Evolutionary conservation across 2,329 filamentous ascomycete species (phyloP).

Genomic region (Colletotrichum magnum): DNA sequence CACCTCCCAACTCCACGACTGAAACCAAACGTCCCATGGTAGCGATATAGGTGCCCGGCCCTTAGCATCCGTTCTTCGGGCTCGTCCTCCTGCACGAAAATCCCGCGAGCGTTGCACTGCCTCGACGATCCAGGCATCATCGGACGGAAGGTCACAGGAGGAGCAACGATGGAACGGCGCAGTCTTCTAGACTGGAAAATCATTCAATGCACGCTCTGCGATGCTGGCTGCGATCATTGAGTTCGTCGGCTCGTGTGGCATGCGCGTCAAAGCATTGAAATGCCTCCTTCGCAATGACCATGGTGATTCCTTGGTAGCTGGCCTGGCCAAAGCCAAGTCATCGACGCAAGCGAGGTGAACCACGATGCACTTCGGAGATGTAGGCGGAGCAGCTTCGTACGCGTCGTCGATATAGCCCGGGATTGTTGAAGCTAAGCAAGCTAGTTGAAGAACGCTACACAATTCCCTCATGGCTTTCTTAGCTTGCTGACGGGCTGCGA

Average conservation of each 20-base stretch:
- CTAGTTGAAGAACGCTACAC: too few species aligned
- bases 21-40: constrained; percentile 38
- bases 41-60: constrained; percentile 25
- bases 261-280: constrained; percentile 5
- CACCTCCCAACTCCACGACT: constrained; percentile 32
- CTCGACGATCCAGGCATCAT: constrained; percentile 32
- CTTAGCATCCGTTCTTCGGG: constrained; percentile 34
- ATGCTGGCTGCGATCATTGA: constrained; percentile 13
- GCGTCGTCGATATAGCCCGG: constrained; percentile 4
- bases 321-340: constrained; percentile 5
- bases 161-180: constrained; percentile 20
- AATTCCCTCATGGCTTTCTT: constrained; percentile 9
- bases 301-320: not conserved
- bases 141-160: constrained; percentile 22
- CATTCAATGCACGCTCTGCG: not conserved
- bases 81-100: constrained; percentile 18
- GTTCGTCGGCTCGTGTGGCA: constrained; percentile 1
- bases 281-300: constrained; percentile 15
- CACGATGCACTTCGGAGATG: constrained; percentile 10
- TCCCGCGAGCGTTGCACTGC: constrained; percentile 33
- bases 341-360: constrained; percentile 1
- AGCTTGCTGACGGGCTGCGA: constrained; percentile 27
- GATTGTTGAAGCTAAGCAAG: constrained; percentile 15
- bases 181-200: constrained; percentile 11
- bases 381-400: constrained; percentile 2